Evolutionary conservation across 1,284 basidiomycete species (phyloP).

Genomic region (Calocybe gambosa): DNA sequence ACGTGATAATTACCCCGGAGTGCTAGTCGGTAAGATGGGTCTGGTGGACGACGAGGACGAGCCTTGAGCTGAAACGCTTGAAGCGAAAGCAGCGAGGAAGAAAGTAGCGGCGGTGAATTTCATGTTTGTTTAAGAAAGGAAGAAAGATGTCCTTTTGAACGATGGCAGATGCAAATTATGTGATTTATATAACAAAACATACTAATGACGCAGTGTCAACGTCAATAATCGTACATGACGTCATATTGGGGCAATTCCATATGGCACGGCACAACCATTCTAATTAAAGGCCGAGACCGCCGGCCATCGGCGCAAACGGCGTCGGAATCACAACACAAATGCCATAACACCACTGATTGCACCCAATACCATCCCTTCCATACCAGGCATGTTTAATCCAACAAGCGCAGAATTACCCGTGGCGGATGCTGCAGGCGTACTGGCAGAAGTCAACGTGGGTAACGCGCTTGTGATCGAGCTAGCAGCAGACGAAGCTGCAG

Average conservation of each 20-base stretch:
- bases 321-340: conserved; percentile 2
- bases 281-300: too few relatives aligned
- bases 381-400: conserved; percentile 6
- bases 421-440: conserved; percentile 2
- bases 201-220: not conserved
- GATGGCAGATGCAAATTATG: not conserved
- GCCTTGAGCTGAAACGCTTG: not conserved
- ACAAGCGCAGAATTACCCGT: conserved; percentile 6
- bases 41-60: not conserved
- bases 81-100: not conserved
- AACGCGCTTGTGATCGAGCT: not conserved
- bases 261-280: not conserved
- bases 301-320: too few relatives aligned
- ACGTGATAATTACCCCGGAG: not conserved
- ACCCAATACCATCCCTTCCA: conserved; percentile 10
- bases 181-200: not conserved
- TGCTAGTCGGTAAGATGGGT: not conserved
- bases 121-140: not conserved
- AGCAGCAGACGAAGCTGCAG: not conserved
- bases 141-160: not conserved
- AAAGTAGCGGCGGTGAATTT: not conserved
- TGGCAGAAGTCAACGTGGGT: not conserved
- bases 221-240: not conserved
- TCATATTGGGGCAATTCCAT: not conserved
- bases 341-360: conserved; percentile 16